Conservation (phyloP, 2,329 filamentous ascomycete genomes). For the Trichophyton verrucosum region DNA sequence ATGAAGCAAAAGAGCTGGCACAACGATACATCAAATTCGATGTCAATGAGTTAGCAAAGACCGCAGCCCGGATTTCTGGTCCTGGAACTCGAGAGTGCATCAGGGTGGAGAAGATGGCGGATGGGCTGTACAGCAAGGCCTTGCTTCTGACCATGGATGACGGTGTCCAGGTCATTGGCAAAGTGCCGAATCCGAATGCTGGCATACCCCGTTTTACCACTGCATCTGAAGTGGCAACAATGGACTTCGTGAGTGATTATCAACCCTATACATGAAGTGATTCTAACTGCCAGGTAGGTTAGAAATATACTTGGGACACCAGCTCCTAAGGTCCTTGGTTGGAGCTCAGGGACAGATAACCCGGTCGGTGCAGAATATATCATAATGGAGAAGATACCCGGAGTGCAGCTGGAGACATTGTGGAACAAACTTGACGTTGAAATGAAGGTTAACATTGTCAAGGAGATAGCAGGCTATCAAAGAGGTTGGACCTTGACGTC, state of each 20-base stretch:
- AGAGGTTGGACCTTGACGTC: slow-evolving; percentile 18
- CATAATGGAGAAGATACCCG: slow-evolving; percentile 15
- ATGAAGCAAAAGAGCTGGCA: slow-evolving; percentile 17
- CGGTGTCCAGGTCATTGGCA: slow-evolving; percentile 15
- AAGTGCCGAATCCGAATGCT: slow-evolving; percentile 16
- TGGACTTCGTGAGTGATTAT: slow-evolving; percentile 13
- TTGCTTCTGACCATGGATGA: slow-evolving; percentile 18
- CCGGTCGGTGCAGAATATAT: slow-evolving; percentile 16
- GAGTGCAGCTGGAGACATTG: slow-evolving; percentile 12
- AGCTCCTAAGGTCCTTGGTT: slow-evolving; percentile 9
- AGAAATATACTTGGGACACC: neutral
- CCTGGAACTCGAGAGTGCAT: neutral
- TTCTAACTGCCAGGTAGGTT: neutral
- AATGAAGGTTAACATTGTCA: slow-evolving; percentile 13
- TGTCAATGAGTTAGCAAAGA: neutral
- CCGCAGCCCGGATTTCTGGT: slow-evolving; percentile 1
- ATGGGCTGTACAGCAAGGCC: slow-evolving; percentile 18
- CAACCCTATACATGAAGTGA: neutral
- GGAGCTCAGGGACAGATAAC: slow-evolving; percentile 13
- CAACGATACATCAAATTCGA: slow-evolving; percentile 7
- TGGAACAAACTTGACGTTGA: slow-evolving; percentile 13
- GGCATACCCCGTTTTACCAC: slow-evolving; percentile 15
- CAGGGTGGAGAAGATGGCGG: slow-evolving; percentile 13
- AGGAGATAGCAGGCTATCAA: slow-evolving; percentile 15
- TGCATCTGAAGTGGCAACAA: slow-evolving; percentile 19